Percentiles rank a stretch among this genome's conserved stretches.
phyloP scores from a whole-genome alignment of 352 stramenopile genomes.

The Phytophthora fragariae region DNA sequence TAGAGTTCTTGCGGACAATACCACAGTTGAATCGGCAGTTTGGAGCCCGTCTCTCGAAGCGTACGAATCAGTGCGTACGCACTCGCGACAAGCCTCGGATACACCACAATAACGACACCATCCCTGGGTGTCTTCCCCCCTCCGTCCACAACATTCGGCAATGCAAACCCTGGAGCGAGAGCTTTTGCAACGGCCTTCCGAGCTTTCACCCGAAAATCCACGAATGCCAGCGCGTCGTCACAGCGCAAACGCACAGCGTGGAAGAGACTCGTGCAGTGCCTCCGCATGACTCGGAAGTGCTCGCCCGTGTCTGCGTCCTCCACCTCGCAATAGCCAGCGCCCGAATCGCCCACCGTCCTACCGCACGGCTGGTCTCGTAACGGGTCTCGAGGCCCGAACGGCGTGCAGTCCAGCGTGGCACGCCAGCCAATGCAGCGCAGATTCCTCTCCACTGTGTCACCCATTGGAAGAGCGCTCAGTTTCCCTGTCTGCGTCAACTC shows the following conservation, averaged over 20 bases:
- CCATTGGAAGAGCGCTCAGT: conserved; percentile 23
- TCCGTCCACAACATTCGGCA: conserved; percentile 23
- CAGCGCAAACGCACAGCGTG: conserved; percentile 39
- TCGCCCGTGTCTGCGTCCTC: conserved; percentile 34
- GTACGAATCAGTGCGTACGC: conserved; percentile 47
- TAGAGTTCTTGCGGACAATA: conserved; percentile 51
- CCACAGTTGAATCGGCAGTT: conserved; percentile 66
- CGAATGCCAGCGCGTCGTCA: conserved; percentile 45
- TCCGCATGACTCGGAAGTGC: conserved; percentile 40
- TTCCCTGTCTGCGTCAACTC: not conserved
- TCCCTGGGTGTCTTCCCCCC: conserved; percentile 3
- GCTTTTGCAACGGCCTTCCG: conserved; percentile 23
- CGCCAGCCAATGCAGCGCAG: conserved; percentile 35
- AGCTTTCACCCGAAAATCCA: conserved; percentile 36
- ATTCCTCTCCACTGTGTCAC: conserved; percentile 11
- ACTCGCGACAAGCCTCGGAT: conserved; percentile 54
- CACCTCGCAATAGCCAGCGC: conserved; percentile 54
- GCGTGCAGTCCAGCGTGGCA: conserved; percentile 29
- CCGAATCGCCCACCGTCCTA: conserved; percentile 22
- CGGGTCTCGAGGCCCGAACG: conserved; percentile 22
- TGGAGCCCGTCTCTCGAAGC: conserved; percentile 44
- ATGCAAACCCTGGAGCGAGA: conserved; percentile 21
- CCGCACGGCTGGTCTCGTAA: conserved; percentile 22
- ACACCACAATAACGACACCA: conserved; percentile 64
- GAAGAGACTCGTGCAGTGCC: conserved; percentile 37